phyloP scores from a whole-genome alignment of 2,329 filamentous ascomycete species.

The Elsinoe perseae region DNA sequence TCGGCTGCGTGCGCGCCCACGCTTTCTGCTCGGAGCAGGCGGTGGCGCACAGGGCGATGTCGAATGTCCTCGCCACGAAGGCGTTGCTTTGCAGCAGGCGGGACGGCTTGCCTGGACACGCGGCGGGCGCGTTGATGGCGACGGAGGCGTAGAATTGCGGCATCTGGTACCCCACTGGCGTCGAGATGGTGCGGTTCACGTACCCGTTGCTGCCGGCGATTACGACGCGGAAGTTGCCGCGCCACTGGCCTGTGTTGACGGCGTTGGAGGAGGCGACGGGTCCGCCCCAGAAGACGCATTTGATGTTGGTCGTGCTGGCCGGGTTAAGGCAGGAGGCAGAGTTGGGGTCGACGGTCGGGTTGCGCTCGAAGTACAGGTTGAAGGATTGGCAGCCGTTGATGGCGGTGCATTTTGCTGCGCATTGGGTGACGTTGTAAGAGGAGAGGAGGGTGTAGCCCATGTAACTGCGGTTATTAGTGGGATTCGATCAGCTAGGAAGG shows the following conservation, averaged over 20 bases:
- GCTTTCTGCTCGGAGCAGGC: constrained; percentile 21
- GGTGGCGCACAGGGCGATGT: constrained; percentile 26
- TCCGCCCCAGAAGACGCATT: constrained; percentile 21
- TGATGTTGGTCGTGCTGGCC: constrained; percentile 19
- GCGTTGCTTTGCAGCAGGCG: constrained; percentile 23
- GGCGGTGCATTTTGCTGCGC: constrained; percentile 14
- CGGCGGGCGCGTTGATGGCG: constrained; percentile 27
- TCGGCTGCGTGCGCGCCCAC: background rate
- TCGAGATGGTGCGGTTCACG: constrained; percentile 25
- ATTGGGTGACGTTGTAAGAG: constrained; percentile 16
- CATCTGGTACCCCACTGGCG: constrained; percentile 21
- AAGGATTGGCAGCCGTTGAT: constrained; percentile 17
- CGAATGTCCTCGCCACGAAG: constrained; percentile 25
- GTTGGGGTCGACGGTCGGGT: constrained; percentile 19
- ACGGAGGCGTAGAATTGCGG: constrained; percentile 22
- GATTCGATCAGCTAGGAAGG: background rate
- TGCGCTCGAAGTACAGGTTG: constrained; percentile 21
- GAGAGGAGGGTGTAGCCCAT: constrained; percentile 22
- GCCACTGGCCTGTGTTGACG: constrained; percentile 20
- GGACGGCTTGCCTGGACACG: constrained; percentile 24
- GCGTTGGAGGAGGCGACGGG: constrained; percentile 17
- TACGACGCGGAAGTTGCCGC: constrained; percentile 27
- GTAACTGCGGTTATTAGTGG: constrained; percentile 19
- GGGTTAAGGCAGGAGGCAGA: constrained; percentile 21
- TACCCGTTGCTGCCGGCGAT: constrained; percentile 29